A percentile compares a stretch with the other conserved stretches of the same genome.
phyloP scores from a whole-genome alignment of 2,329 filamentous ascomycete species.

The Alternaria brassicicola region DNA sequence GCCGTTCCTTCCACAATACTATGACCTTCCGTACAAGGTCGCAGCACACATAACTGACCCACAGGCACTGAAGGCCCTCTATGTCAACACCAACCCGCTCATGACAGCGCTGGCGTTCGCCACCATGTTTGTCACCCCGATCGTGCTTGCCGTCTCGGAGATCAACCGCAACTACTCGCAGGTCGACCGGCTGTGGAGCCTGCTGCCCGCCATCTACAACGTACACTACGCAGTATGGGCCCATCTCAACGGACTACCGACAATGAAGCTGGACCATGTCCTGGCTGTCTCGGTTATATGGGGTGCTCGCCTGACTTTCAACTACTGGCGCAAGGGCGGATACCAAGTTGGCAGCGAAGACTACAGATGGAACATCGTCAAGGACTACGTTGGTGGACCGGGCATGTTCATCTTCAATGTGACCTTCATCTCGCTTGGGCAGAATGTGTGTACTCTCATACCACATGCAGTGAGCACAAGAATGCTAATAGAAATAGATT shows the following conservation, averaged over 20 bases:
- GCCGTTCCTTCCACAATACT: constrained; percentile 74
- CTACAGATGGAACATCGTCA: constrained; percentile 87
- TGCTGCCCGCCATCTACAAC: constrained; percentile 86
- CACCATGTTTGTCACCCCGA: constrained; percentile 68
- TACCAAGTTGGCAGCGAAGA: constrained; percentile 90
- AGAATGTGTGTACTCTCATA: constrained; percentile 57
- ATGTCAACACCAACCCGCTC: constrained; percentile 84
- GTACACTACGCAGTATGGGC: constrained; percentile 85
- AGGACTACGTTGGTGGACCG: constrained; percentile 65
- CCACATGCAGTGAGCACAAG: neutral
- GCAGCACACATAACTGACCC: constrained; percentile 65
- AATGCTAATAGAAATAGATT: constrained; percentile 54
- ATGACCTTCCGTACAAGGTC: constrained; percentile 51
- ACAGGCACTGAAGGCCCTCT: constrained; percentile 71
- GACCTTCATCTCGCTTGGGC: constrained; percentile 83
- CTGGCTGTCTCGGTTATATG: constrained; percentile 74
- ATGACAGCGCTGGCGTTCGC: constrained; percentile 76
- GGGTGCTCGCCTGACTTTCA: constrained; percentile 92
- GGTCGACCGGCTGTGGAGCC: constrained; percentile 89
- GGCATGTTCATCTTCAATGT: constrained; percentile 86
- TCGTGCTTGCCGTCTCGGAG: constrained; percentile 80
- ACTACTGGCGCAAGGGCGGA: constrained; percentile 95
- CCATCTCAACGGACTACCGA: constrained; percentile 72
- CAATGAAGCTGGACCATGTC: constrained; percentile 73
- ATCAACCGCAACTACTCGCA: constrained; percentile 96